Evolutionary conservation across 164 flowering plant species (phyloP), one percentile per base, ranked within the genome.

Genomic region (Magnolia changhungtana): DNA sequence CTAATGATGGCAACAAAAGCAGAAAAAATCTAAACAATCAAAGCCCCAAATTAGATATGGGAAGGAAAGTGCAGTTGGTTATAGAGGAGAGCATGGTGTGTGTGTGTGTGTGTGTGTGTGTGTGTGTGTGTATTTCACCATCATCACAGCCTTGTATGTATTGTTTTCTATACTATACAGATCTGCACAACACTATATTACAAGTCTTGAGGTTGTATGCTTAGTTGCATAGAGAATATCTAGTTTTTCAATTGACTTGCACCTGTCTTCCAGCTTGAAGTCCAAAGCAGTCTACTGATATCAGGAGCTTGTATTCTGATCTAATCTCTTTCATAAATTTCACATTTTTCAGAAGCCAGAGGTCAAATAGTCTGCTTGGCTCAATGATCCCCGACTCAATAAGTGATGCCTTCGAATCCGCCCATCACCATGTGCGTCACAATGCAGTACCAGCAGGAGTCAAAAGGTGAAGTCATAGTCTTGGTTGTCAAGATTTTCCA

Each of bases 391-490:
- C 97, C 67, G 81, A 86, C 64, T 82, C 91, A 10, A 84, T 95
- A 29, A 89, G 77, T 67, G 96, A 90, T 84, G 93, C 83, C 19
- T 77, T 92, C 66, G 97, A 91, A 84, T 88, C 91, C 37, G 86
- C 91, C 63, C 80, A 91, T 83, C 98, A 94, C 75, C 88, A 88
- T 77, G 88, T 94, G 29, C 89, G 90, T 79, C 98, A 88, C 72
- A 88, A 91, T 81, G 97, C 90, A 71, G 86, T 86, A 73, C 88
- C 97, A n/a, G 84, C 91, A 20, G 96, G 97, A 74, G 84, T 89
- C 23, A 92, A 85, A 87, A 92, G 97, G 97, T 91, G 21, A 75
- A 72, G 14, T 63, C 31, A 51, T 69, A 52, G 8, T 58, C 20
- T 19, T 37, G 6, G 45, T 37, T 37, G 45, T 37, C 7, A 37